phyloP scores from a whole-genome alignment of 495 filamentous ascomycete genomes.

The Podospora pseudocomata region DNA sequence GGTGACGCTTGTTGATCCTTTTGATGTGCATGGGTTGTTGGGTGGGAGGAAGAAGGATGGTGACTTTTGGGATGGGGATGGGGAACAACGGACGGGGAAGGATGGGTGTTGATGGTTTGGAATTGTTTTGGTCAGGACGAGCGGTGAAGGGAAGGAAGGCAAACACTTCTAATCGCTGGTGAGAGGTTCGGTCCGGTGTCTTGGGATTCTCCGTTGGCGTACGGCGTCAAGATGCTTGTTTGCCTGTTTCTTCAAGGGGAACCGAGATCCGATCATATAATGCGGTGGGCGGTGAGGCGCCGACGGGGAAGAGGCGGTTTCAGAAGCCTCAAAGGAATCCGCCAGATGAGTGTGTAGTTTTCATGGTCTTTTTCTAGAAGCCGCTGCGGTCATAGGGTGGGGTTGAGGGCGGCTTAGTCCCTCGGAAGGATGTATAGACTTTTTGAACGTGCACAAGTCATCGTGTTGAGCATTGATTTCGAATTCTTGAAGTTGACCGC shows the following conservation, averaged over 20 bases:
- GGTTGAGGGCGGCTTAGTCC: background rate
- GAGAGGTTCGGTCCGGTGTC: background rate
- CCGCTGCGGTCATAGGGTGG: background rate
- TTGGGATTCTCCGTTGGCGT: background rate
- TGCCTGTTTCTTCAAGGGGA: background rate
- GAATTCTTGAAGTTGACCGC: background rate
- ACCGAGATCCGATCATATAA: background rate
- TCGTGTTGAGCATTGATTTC: background rate
- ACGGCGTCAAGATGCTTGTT: background rate
- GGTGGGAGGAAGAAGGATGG: constrained; percentile 45
- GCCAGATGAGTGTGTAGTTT: background rate
- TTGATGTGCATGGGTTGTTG: constrained; percentile 60
- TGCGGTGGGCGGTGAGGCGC: background rate
- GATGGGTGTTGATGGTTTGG: background rate
- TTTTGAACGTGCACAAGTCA: background rate
- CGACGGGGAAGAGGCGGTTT: background rate
- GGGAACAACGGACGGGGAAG: constrained; percentile 9
- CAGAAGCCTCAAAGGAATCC: constrained; percentile 2
- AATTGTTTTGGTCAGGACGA: background rate
- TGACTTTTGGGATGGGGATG: constrained; percentile 53
- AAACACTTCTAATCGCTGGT: background rate
- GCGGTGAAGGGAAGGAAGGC: background rate
- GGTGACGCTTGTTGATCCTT: constrained; percentile 62
- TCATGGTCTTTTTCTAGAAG: constrained; percentile 1
- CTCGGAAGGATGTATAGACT: constrained; percentile 4